Conservation (phyloP, 2,329 filamentous ascomycete species). For the Talaromyces sp. region DNA sequence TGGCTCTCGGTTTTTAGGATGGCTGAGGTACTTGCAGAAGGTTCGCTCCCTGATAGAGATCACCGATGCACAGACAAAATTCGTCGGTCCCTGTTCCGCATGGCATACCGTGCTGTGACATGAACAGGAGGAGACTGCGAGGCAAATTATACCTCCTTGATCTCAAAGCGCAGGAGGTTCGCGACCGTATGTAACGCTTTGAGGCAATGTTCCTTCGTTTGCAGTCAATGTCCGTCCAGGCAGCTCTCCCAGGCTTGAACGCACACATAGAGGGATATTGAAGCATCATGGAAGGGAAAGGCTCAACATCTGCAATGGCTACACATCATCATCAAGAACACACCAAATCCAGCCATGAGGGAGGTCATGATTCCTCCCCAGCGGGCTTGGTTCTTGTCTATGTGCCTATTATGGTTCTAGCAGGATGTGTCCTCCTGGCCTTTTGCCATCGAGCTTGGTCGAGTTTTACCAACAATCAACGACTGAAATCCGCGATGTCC, state of each 20-base stretch:
- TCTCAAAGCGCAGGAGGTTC: not conserved
- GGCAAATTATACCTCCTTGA: not conserved
- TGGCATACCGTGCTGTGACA: not conserved
- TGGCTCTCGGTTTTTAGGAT: not conserved
- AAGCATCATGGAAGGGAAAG: not conserved
- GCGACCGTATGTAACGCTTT: not conserved
- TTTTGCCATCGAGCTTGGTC: constrained; percentile 9
- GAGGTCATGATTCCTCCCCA: not conserved
- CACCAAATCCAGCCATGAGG: not conserved
- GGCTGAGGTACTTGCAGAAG: not conserved
- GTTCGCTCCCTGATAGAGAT: not conserved
- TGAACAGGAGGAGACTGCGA: not conserved
- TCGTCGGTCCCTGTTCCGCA: not conserved
- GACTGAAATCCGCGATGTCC: not conserved
- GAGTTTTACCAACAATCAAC: not conserved
- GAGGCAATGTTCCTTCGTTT: not conserved
- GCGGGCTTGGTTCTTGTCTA: constrained; percentile 10
- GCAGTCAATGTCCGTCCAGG: not conserved
- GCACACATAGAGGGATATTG: not conserved
- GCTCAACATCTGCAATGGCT: not conserved
- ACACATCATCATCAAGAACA: not conserved
- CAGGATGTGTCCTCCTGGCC: not conserved
- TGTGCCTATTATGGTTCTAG: constrained; percentile 13
- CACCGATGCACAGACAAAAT: not conserved
- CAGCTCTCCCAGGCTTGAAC: not conserved